These are phyloP conservation scores for Stephania cephalantha DNA, from an alignment of 164 flowering plant genomes.

Conservation along the genomic window DNA sequence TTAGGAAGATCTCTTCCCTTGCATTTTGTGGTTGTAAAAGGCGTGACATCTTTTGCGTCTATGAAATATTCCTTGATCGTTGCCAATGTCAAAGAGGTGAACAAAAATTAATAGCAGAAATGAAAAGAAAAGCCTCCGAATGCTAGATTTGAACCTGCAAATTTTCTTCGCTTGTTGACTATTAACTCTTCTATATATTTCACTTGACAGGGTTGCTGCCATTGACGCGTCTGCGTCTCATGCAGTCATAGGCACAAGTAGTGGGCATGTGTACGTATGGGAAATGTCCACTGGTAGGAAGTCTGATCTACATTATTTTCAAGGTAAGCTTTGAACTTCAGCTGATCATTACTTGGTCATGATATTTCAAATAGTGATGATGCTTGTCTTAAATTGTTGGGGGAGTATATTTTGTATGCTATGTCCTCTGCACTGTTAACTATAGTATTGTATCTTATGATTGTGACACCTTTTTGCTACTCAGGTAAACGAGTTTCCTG, in stretches of 20 bases:
- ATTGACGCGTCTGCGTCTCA: conserved; percentile 44
- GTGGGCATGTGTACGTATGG: conserved; percentile 76
- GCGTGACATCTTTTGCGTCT: too few relatives aligned
- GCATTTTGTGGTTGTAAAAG: too few relatives aligned
- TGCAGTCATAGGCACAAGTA: conserved; percentile 64
- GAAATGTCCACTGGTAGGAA: conserved; percentile 64
- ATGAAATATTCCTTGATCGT: too few relatives aligned
- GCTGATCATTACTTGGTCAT: background rate
- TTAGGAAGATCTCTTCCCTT: too few relatives aligned
- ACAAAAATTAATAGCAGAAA: too few relatives aligned
- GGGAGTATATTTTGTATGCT: background rate
- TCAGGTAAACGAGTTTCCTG: conserved; percentile 50
- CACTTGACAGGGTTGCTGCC: conserved; percentile 49
- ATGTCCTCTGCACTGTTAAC: background rate
- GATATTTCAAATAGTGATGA: background rate
- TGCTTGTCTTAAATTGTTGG: background rate
- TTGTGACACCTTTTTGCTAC: background rate
- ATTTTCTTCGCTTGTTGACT: background rate
- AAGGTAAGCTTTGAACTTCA: conserved; percentile 38
- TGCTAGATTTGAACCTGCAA: too few relatives aligned
- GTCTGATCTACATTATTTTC: conserved; percentile 41
- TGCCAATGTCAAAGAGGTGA: too few relatives aligned
- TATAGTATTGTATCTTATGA: background rate
- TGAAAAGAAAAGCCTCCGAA: too few relatives aligned
- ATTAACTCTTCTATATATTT: conserved; percentile 5